Evolutionary conservation across 2,329 filamentous ascomycete species (phyloP), one percentile per base, ranked within the genome.

Genomic region (Blumeria hordei): DNA sequence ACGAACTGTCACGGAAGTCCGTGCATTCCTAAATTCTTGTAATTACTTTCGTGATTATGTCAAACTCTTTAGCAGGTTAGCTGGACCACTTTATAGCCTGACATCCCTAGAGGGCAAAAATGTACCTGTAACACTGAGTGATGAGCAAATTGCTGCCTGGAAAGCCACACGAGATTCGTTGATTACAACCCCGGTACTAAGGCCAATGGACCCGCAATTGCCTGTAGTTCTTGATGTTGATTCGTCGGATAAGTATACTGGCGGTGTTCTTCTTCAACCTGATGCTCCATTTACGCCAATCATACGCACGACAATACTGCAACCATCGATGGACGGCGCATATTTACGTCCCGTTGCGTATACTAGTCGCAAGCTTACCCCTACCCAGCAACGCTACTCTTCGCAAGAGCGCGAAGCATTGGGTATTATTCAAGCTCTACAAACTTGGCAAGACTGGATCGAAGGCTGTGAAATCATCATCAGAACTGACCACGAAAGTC

Each of bases 41-140:
- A 51, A 51, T 28, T 51, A 36, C 16, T 51, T 51, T 51, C 49
- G 49, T 36, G 49, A 51, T 28, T 51, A 51, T 34, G 49, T 51
- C n/a, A 28, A 51, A 8, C n/a, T 51, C 12, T 51, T 51, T n/a
- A 51, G 49, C 21, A 51, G 36, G 36, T 18, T 51, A 35, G 49
- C 49, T n/a, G 49, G 49, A 6, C 49, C 33, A 32, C 18, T 51
- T 9, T 51, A 35, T 28, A 14, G n/a, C 8, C 49, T 51, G 5
- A 51, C 33, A 14, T 51, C 49, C 14, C 32, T 36, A 7, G n/a
- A 18, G 6, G 49, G 49, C 14, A 51, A 51, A 51, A 51, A 51
- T 11, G 33, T 51, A 8, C 49, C 49, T 34, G 49, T 51, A 28
- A 35, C 32, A 18, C 21, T 45, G 41, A 9, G 3, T 16, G 14